Conservation (phyloP, 2,329 filamentous ascomycete genomes). For the Penicillium sp. region DNA sequence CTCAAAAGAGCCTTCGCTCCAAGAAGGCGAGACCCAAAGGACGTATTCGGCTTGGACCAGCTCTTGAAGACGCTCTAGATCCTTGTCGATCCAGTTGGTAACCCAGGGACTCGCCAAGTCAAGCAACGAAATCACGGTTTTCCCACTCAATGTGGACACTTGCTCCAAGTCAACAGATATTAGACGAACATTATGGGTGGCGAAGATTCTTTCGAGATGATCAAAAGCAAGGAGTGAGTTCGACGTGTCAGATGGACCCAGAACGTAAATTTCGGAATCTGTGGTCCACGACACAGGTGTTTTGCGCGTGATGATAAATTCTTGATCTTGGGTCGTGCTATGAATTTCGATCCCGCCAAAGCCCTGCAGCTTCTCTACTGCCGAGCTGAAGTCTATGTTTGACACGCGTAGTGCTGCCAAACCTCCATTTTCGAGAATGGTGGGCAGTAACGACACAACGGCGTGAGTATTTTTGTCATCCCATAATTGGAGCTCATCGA, state of each 20-base stretch:
- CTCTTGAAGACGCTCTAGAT: conserved; percentile 13
- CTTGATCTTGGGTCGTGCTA: conserved; percentile 11
- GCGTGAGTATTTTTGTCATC: background rate
- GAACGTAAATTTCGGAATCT: conserved; percentile 16
- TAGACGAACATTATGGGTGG: conserved; percentile 12
- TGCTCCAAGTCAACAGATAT: conserved; percentile 14
- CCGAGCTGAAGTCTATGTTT: background rate
- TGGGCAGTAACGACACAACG: conserved; percentile 7
- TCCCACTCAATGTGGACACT: conserved; percentile 8
- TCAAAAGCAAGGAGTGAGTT: conserved; percentile 5
- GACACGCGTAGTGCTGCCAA: conserved; percentile 13
- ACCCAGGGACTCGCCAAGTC: conserved; percentile 19
- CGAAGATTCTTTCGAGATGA: conserved; percentile 13
- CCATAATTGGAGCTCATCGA: conserved; percentile 16
- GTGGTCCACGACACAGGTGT: conserved; percentile 14
- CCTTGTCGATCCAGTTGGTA: conserved; percentile 6
- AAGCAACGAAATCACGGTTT: conserved; percentile 22
- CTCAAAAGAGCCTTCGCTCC: conserved; percentile 10
- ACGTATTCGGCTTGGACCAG: conserved; percentile 18
- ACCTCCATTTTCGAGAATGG: conserved; percentile 10
- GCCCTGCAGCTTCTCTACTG: conserved; percentile 3
- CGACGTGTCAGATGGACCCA: conserved; percentile 3
- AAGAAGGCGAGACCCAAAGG: conserved; percentile 22
- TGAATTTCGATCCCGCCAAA: conserved; percentile 12
- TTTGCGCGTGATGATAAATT: conserved; percentile 13